Base-by-base conservation (phyloP, 805 yeast genomes). In the Blastobotrys terrestris region DNA sequence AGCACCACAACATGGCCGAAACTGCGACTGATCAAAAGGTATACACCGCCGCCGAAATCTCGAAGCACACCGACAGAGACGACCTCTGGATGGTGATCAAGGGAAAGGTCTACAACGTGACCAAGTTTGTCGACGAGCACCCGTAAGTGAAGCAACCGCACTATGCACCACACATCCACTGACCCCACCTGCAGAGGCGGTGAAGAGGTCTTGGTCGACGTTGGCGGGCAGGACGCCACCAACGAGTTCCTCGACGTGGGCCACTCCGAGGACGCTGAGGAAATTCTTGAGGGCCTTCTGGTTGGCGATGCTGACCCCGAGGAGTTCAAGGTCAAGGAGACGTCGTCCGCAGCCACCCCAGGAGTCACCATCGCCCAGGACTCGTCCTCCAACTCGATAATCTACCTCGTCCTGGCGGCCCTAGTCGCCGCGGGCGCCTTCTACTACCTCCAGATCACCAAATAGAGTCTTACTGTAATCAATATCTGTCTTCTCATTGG, bases 211-310 rank as follows among this genome's bases (percentile, higher is more conserved):
- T 74, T 88, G 53, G 70, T 80, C 49, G 95, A 87, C 60, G 77
- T 81, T 64, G 95, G 86, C 31, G 96, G 96, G 44, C 77, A 77
- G 55, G 96, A 89, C 67, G 91, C 90, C 51, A 81, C 87, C 13
- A 72, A 67, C 48, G 79, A 83, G 20, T 83, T 82, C 59, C 80
- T 83, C 81, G 96, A 89, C 65, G 91, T 94, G 67, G 99, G 99
- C 39, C 99, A 94, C 73, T 89, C 98, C 39, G 97, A 91, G 58
- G 97, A 91, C 60, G 98, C 99, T 42, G 82, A 83, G 61, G 94
- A 85, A 62, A 76, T 85, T 60, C 75, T 94, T 63, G 76, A 72
- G 45, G 81, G 78, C 42, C 73, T 89, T 65, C 74, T 78, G 60
- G 78, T 94, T 54, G 99, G 99, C 59, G 83, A 78, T 50, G 76